These are phyloP conservation scores for Collybia sordida DNA, from an alignment of 768 basidiomycete species.

Conservation along the genomic window DNA sequence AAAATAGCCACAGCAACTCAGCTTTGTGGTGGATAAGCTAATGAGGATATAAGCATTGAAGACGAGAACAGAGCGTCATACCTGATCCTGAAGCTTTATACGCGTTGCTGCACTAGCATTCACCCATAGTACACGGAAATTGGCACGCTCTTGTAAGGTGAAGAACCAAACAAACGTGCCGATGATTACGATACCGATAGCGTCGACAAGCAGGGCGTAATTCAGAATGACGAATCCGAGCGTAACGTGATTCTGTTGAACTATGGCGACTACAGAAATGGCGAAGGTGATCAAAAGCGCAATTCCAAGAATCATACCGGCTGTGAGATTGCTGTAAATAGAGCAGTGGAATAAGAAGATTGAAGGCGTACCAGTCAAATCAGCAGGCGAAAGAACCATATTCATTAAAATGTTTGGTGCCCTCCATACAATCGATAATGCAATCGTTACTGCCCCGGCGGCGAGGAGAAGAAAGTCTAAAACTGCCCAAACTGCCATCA, in stretches of 20 bases:
- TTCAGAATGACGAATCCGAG: conserved; percentile 75
- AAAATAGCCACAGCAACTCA: conserved; percentile 87
- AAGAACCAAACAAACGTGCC: conserved; percentile 83
- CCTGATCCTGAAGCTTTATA: conserved; percentile 70
- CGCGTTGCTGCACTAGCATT: conserved; percentile 43
- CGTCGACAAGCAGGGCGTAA: conserved; percentile 68
- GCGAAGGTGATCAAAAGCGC: conserved; percentile 64
- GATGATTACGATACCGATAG: conserved; percentile 56
- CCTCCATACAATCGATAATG: conserved; percentile 72
- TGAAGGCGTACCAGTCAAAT: conserved; percentile 53
- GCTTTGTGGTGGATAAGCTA: conserved; percentile 34
- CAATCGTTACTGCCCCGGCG: conserved; percentile 65
- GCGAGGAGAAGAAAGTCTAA: conserved; percentile 69
- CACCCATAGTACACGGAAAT: conserved; percentile 63
- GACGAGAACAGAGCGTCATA: conserved; percentile 27
- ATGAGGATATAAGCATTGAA: no score
- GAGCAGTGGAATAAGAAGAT: not conserved
- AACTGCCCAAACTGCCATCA: conserved; percentile 72
- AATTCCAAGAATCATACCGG: conserved; percentile 69
- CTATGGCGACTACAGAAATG: conserved; percentile 68
- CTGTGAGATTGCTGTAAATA: conserved; percentile 34
- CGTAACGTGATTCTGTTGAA: conserved; percentile 69
- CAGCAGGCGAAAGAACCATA: conserved; percentile 57
- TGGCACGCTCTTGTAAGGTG: conserved; percentile 68
- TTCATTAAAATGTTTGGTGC: conserved; percentile 69